Percentiles rank a stretch among this genome's conserved stretches.
Conservation (phyloP, 305 asterid species). For the Fraxinus nigra region DNA sequence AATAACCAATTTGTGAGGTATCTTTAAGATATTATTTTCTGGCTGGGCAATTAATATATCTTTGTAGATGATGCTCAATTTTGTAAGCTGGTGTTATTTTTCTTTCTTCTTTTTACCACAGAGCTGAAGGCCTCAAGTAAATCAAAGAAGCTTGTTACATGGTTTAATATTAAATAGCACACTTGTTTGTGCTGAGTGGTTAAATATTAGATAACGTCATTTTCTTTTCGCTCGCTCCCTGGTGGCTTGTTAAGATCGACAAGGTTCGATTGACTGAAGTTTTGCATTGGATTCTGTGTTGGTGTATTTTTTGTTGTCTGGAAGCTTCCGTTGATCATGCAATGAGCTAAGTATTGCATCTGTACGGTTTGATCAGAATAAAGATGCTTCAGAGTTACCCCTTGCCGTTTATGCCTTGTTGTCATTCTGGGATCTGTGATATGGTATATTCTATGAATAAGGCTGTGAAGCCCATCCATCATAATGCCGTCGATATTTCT, state of each 20-base stretch:
- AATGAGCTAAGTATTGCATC: constrained; percentile 25
- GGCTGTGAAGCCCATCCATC: constrained; percentile 48
- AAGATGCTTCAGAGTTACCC: constrained; percentile 40
- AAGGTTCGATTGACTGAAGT: constrained; percentile 34
- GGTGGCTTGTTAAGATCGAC: constrained; percentile 30
- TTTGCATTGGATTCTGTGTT: constrained; percentile 21
- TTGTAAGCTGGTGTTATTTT: constrained; percentile 7
- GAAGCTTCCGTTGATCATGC: constrained; percentile 32
- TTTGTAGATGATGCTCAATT: constrained; percentile 1
- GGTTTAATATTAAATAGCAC: constrained; percentile 31
- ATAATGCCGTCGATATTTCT: constrained; percentile 35
- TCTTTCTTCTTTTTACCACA: constrained; percentile 24
- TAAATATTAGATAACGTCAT: constrained; percentile 25
- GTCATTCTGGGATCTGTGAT: constrained; percentile 25
- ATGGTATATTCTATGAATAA: constrained; percentile 37
- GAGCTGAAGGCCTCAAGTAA: constrained; percentile 41
- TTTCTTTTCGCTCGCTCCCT: constrained; percentile 24
- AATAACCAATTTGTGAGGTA: constrained; percentile 47
- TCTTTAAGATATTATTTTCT: background rate
- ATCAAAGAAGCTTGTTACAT: constrained; percentile 26
- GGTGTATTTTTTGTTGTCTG: constrained; percentile 13
- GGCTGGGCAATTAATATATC: background rate
- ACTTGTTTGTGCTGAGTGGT: constrained; percentile 29
- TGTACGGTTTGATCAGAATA: constrained; percentile 29
- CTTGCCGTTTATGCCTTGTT: constrained; percentile 17